Conservation (phyloP, 352 stramenopile genomes). For the Aphanomyces stellatus region DNA sequence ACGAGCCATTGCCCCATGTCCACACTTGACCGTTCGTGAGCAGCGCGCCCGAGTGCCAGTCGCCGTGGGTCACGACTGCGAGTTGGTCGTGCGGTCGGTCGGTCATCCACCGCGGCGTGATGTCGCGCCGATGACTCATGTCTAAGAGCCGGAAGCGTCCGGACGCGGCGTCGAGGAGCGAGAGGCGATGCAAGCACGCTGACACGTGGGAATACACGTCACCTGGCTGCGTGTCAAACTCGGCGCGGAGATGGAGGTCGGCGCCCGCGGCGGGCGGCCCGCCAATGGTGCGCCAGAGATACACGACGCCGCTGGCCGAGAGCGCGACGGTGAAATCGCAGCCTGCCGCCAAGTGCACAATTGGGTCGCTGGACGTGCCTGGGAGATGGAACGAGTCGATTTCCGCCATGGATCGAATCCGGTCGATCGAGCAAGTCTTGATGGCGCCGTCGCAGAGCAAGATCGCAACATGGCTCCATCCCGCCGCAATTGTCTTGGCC, state of each 20-base stretch:
- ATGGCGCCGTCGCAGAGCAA: background rate
- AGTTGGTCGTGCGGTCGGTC: background rate
- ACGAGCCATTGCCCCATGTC: slow-evolving; percentile 13
- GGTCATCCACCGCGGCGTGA: background rate
- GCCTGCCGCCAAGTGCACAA: background rate
- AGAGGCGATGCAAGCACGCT: background rate
- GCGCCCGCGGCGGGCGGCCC: background rate
- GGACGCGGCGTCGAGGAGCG: background rate
- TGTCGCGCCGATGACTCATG: background rate
- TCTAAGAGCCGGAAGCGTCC: background rate
- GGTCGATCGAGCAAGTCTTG: background rate
- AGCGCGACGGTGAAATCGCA: slow-evolving; percentile 3
- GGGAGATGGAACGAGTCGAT: background rate
- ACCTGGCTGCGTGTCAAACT: background rate
- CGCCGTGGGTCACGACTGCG: background rate
- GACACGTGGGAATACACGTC: background rate
- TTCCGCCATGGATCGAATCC: background rate
- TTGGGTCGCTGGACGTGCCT: background rate
- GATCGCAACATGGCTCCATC: background rate
- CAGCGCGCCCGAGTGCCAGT: slow-evolving; percentile 4
- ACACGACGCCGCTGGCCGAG: background rate
- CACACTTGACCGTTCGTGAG: slow-evolving; percentile 5
- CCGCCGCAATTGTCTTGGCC: background rate
- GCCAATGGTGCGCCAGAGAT: background rate
- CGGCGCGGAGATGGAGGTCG: background rate